Evolutionary conservation across 768 basidiomycete species (phyloP).

Genomic region (Suillus americanus): DNA sequence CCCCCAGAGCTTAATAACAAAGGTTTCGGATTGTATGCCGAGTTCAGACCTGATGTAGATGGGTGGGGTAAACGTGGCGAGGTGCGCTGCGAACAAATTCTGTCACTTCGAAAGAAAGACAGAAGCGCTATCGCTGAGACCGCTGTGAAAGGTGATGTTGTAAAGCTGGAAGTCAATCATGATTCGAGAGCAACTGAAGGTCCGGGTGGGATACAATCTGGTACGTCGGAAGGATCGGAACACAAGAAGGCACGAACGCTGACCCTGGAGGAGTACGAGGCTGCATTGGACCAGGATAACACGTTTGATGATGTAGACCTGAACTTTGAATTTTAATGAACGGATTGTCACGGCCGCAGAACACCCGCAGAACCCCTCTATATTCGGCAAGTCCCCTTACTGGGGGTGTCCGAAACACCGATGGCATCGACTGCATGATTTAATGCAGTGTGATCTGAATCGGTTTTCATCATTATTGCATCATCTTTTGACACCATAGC

Average conservation of each 20-base stretch:
- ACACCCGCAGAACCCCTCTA: not conserved
- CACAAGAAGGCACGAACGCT: constrained; percentile 42
- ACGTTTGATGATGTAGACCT: constrained; percentile 47
- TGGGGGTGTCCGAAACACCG: not conserved
- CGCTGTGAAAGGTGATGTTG: constrained; percentile 11
- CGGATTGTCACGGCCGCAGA: not conserved
- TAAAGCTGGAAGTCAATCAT: constrained; percentile 20
- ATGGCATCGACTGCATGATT: not conserved
- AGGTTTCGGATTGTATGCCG: constrained; percentile 81
- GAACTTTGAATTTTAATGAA: constrained; percentile 13
- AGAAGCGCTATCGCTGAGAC: constrained; percentile 9
- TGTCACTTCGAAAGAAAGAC: constrained; percentile 50
- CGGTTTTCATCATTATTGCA: not conserved
- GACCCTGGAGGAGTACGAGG: constrained; percentile 55
- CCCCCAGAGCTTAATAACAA: constrained; percentile 57
- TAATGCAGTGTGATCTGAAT: not conserved
- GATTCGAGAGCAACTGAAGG: constrained; percentile 6
- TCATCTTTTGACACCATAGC: not conserved
- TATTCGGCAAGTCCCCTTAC: not conserved
- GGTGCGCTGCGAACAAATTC: constrained; percentile 66
- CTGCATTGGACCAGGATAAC: constrained; percentile 44
- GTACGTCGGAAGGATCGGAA: constrained; percentile 24
- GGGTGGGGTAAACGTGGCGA: constrained; percentile 86
- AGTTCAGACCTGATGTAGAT: constrained; percentile 80
- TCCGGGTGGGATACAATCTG: constrained; percentile 7